These are phyloP conservation scores for Saccharomycopsis hybrid DNA, from an alignment of 1,139 yeast species.

Conservation along the genomic window DNA sequence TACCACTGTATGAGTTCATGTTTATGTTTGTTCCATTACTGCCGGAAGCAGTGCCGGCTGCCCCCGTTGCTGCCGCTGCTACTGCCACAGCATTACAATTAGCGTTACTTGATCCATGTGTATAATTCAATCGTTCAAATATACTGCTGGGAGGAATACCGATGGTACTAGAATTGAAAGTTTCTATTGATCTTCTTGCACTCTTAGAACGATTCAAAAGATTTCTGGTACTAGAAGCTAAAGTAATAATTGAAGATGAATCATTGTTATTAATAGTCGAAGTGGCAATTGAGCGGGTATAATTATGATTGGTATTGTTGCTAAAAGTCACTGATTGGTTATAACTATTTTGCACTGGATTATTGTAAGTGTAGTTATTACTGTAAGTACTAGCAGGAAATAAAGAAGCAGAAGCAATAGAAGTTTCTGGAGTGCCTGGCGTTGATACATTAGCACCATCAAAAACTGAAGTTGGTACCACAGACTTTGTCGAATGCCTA, in stretches of 20 bases:
- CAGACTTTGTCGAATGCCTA: slow-evolving; percentile 10
- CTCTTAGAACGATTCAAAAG: slow-evolving; percentile 19
- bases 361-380: slow-evolving; percentile 11
- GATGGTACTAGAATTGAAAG: slow-evolving; percentile 21
- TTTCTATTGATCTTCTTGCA: slow-evolving; percentile 20
- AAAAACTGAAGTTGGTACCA: slow-evolving; percentile 10
- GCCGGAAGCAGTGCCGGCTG: not conserved
- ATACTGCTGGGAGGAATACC: slow-evolving; percentile 21
- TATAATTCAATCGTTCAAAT: slow-evolving; percentile 19
- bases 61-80: no score
- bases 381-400: slow-evolving; percentile 9
- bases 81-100: not conserved
- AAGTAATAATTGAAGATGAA: slow-evolving; percentile 18
- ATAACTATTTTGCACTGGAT: slow-evolving; percentile 6
- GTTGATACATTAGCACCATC: slow-evolving; percentile 8
- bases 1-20: not conserved
- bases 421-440: slow-evolving; percentile 18
- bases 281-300: slow-evolving; percentile 15
- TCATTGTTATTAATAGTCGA: slow-evolving; percentile 19
- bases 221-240: slow-evolving; percentile 19
- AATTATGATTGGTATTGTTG: slow-evolving; percentile 7
- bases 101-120: no score
- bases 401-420: slow-evolving; percentile 15
- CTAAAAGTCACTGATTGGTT: slow-evolving; percentile 1
- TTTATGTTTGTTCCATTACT: not conserved